Base-by-base conservation (phyloP, 2,329 filamentous ascomycete species). In the Penicillium nordicum region DNA sequence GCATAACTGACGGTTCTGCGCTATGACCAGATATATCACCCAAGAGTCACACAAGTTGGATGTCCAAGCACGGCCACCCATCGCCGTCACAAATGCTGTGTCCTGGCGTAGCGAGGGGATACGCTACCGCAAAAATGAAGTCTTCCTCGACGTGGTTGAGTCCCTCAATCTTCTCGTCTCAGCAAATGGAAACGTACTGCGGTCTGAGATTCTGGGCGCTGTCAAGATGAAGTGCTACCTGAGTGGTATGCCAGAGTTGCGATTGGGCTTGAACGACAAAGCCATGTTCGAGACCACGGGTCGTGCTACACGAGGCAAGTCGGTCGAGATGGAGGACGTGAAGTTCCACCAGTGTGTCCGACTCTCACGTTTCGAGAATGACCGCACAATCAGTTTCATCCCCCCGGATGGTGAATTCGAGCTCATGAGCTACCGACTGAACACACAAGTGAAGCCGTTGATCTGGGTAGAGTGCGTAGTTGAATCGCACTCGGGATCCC, bases 191-290 rank as follows among this genome's bases (percentile, higher is more conserved):
- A 97, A 96, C 72, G 94, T 99, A 5, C 80, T 99, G 58, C 88
- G 94, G 25, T 96, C 92, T 8, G 94, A 99, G 78, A 99, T 99
- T 67, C 82, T 99, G 25, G 94, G 94, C 53, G 92, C 94, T 42
- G 88, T 99, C 75, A 99, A 99, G 80, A 97, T 99, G 94, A 99
- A 99, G 79, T 99, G 94, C 78, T 99, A 99, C 72, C 82, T 99
- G 16, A 96, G 91, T 45, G 94, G 94, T 57, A 99, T 99, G 94
- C 94, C 94, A 11, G 94, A 99, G 78, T 78, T 99, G 69, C 88
- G 94, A 29, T 78, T 99, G 49, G 94, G 94, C 5, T 79, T 99
- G 71, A 99, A 99, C 79, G 94, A 99, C 80, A 99, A 99, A 78
- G 94, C 91, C 75, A 99, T 99, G 94, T 99, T 99, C 71, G 94